These are phyloP conservation scores for Zymoseptoria ardabiliae DNA, from an alignment of 2,329 filamentous ascomycete species.

Conservation along the genomic window DNA sequence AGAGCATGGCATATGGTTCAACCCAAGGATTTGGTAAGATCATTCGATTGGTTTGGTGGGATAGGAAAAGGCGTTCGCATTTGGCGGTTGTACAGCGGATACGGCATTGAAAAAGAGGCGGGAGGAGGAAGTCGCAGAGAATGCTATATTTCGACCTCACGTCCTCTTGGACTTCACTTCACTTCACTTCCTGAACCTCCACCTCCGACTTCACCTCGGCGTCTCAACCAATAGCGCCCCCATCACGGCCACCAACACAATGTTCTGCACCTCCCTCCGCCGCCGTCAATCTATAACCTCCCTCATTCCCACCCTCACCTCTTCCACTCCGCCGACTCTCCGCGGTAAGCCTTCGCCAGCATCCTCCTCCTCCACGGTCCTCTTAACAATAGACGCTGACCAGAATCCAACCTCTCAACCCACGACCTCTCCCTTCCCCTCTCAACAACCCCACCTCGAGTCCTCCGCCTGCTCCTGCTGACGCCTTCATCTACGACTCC, in stretches of 20 bases:
- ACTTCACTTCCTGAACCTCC: background rate
- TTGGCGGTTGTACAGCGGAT: background rate
- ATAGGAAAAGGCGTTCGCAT: background rate
- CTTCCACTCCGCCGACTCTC: constrained; percentile 18
- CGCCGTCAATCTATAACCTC: constrained; percentile 33
- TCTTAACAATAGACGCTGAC: background rate
- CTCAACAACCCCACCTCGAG: constrained; percentile 3
- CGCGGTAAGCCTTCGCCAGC: constrained; percentile 25
- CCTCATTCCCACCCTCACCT: constrained; percentile 28
- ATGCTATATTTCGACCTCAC: background rate
- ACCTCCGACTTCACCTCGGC: too few species aligned
- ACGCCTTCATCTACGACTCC: constrained; percentile 19
- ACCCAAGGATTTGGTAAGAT: background rate
- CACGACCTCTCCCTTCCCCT: constrained; percentile 31
- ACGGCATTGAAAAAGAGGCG: background rate
- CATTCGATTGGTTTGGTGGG: too few species aligned
- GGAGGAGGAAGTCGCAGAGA: background rate
- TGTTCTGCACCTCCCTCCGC: constrained; percentile 38
- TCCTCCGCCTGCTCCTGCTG: constrained; percentile 28
- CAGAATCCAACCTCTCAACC: constrained; percentile 30
- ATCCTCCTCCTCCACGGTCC: background rate
- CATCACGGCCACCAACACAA: constrained; percentile 6
- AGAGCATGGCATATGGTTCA: background rate
- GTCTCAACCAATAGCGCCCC: too few species aligned
- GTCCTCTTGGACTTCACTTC: background rate